A percentile compares a stretch with the other conserved stretches of the same genome.
Evolutionary conservation across 768 basidiomycete genomes (phyloP).

Genomic region (Melanogaster broomeanus): DNA sequence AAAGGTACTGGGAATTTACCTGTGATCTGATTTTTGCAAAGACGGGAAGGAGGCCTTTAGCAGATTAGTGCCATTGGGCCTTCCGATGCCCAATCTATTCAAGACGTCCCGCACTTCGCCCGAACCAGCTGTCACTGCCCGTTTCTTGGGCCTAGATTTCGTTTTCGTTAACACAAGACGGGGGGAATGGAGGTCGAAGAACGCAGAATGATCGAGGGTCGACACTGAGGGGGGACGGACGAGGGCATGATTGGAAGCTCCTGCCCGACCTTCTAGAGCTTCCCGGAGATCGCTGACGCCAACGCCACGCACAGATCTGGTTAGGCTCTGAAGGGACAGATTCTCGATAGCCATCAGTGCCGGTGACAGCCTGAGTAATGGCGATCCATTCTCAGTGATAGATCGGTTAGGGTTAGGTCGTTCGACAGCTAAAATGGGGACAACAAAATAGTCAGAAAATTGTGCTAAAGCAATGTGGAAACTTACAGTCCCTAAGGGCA

Average conservation of each 20-base stretch:
- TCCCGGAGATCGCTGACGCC: constrained; percentile 89
- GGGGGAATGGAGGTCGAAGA: constrained; percentile 41
- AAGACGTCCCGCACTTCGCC: constrained; percentile 81
- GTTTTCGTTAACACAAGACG: constrained; percentile 49
- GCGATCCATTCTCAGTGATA: constrained; percentile 69
- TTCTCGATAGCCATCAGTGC: constrained; percentile 92
- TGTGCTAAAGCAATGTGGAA: constrained; percentile 5
- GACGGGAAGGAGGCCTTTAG: constrained; percentile 74
- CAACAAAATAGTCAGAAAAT: constrained; percentile 9
- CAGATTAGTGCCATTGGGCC: constrained; percentile 56
- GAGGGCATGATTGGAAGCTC: constrained; percentile 77
- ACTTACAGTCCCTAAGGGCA: constrained; percentile 77
- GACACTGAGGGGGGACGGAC: constrained; percentile 72
- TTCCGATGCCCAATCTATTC: constrained; percentile 82
- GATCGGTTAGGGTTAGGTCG: constrained; percentile 55
- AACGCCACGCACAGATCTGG: constrained; percentile 75
- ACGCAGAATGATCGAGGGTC: constrained; percentile 70
- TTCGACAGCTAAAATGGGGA: constrained; percentile 50
- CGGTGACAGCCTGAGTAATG: constrained; percentile 79
- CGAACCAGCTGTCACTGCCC: constrained; percentile 49
- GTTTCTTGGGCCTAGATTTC: constrained; percentile 58
- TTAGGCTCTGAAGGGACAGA: constrained; percentile 81
- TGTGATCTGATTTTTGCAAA: constrained; percentile 46
- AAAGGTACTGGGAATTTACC: constrained; percentile 28
- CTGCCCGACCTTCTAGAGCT: constrained; percentile 83